A percentile compares a stretch with the other conserved stretches of the same genome.
These are phyloP conservation scores for Clitocybe nebularis DNA, from an alignment of 1,284 basidiomycete genomes.

Conservation along the genomic window DNA sequence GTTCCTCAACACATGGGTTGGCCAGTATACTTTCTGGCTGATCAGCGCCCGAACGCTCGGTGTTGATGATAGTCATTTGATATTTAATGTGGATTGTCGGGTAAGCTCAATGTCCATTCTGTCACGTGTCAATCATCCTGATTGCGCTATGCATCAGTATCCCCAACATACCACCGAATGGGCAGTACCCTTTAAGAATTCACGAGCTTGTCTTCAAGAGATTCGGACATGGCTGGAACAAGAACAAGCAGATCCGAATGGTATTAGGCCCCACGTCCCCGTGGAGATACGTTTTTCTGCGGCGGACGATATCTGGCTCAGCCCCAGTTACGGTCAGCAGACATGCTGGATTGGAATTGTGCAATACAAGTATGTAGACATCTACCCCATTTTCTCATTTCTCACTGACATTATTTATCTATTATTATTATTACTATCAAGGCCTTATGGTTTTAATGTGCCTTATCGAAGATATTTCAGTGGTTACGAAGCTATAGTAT, in stretches of 20 bases:
- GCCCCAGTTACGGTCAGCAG: constrained; percentile 75
- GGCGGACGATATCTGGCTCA: constrained; percentile 91
- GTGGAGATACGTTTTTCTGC: constrained; percentile 91
- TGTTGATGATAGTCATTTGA: constrained; percentile 71
- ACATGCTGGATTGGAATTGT: constrained; percentile 97
- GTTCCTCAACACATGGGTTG: constrained; percentile 52
- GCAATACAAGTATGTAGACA: constrained; percentile 77
- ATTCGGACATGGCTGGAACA: constrained; percentile 73
- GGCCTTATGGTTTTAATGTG: constrained; percentile 88
- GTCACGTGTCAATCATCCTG: constrained; percentile 15
- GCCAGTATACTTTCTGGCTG: constrained; percentile 61
- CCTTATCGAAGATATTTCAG: constrained; percentile 82
- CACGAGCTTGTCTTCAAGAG: constrained; percentile 67
- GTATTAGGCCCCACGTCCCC: constrained; percentile 87
- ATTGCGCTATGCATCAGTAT: constrained; percentile 45
- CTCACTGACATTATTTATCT: constrained; percentile 10
- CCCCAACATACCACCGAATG: constrained; percentile 91
- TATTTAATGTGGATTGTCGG: constrained; percentile 84
- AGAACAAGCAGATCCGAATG: constrained; percentile 65
- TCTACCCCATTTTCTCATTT: constrained; percentile 5
- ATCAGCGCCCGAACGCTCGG: constrained; percentile 42
- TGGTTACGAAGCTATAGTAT: constrained; percentile 76
- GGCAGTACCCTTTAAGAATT: constrained; percentile 75
- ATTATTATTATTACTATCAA: too few species aligned
- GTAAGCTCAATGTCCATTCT: constrained; percentile 37